phyloP scores from a whole-genome alignment of 2,329 filamentous ascomycete species.

The Penicillium sp. region DNA sequence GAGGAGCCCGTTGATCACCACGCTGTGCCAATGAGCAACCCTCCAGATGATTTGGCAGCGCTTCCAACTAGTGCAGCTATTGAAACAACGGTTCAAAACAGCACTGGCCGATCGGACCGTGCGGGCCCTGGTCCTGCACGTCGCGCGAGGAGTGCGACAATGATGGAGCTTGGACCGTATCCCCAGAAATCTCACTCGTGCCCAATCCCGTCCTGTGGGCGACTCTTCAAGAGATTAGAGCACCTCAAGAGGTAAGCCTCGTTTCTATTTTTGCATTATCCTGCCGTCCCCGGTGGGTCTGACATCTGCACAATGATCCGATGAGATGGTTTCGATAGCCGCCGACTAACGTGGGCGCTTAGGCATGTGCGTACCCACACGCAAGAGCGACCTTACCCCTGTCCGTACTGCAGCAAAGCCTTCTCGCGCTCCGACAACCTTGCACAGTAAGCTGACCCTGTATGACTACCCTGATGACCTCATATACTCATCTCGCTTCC shows the following conservation, averaged over 20 bases:
- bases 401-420: constrained; percentile 96
- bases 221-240: constrained; percentile 97
- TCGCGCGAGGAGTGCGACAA: constrained; percentile 88
- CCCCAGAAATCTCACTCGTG: constrained; percentile 98
- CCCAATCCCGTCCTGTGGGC: constrained; percentile 96
- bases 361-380: constrained; percentile 99
- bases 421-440: constrained; percentile 99
- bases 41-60: constrained; percentile 67
- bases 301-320: constrained; percentile 34
- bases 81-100: constrained; percentile 57
- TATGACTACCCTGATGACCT: background rate
- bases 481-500: constrained; percentile 39
- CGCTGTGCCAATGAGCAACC: constrained; percentile 64
- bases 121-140: constrained; percentile 71
- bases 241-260: constrained; percentile 91
- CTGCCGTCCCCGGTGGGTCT: constrained; percentile 20
- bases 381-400: constrained; percentile 97
- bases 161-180: constrained; percentile 95
- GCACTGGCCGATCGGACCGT: constrained; percentile 59
- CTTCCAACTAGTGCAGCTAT: constrained; percentile 65
- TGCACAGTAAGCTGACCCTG: constrained; percentile 72
- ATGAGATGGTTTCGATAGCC: constrained; percentile 50
- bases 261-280: constrained; percentile 34
- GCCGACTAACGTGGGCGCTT: constrained; percentile 55
- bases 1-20: constrained; percentile 80